A percentile compares a stretch with the other conserved stretches of the same genome.
Evolutionary conservation across 2,329 filamentous ascomycete genomes (phyloP).

Genomic region (Alternaria postmessia): DNA sequence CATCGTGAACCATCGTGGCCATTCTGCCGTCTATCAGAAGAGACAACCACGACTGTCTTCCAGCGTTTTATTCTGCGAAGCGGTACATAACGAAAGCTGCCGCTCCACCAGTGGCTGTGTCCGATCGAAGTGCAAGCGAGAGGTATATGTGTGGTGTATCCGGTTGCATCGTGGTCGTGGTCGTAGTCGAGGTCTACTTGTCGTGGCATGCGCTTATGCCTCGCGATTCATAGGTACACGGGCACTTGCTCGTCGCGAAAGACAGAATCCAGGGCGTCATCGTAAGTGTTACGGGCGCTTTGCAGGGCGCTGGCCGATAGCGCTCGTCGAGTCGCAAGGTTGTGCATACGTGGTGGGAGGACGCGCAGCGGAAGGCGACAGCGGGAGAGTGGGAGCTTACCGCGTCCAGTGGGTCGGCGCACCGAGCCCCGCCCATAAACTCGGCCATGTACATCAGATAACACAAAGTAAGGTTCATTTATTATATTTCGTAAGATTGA

Average conservation of each 20-base stretch:
- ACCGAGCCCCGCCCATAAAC: not conserved
- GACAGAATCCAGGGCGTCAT: too few relatives aligned
- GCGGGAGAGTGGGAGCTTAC: too few relatives aligned
- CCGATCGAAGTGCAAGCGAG: not conserved
- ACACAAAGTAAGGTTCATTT: not conserved
- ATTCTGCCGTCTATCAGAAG: too few relatives aligned
- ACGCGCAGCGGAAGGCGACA: not conserved
- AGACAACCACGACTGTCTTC: too few relatives aligned
- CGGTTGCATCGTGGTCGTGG: not conserved
- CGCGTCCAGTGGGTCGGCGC: too few relatives aligned
- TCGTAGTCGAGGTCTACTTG: too few relatives aligned
- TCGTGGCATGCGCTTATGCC: too few relatives aligned
- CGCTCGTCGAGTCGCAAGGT: not conserved
- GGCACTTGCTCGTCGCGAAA: too few relatives aligned
- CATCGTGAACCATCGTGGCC: too few relatives aligned
- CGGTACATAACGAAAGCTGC: too few relatives aligned
- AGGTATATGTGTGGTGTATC: not conserved
- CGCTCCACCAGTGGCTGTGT: not conserved
- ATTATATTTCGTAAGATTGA: not conserved
- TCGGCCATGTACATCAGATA: not conserved
- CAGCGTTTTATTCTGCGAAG: accelerated
- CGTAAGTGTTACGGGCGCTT: too few relatives aligned
- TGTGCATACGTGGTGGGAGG: not conserved
- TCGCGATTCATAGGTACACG: too few relatives aligned
- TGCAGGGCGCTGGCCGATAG: not conserved